These are phyloP conservation scores for Capsicum rhomboideum DNA, from an alignment of 257 asterid species.

Conservation along the genomic window DNA sequence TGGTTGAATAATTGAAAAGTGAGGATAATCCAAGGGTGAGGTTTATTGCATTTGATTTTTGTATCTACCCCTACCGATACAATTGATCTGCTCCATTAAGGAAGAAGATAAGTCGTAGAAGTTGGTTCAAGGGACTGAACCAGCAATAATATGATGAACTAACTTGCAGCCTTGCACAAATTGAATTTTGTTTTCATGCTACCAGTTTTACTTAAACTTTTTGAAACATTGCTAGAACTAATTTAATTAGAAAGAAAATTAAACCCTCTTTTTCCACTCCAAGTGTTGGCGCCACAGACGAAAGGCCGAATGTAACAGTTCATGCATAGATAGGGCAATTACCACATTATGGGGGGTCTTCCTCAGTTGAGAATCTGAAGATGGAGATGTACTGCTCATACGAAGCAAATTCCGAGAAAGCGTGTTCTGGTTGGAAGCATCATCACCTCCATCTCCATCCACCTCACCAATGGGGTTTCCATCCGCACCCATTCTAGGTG, in stretches of 20 bases:
- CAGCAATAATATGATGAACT: neutral
- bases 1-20: neutral
- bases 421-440: slow-evolving; percentile 38
- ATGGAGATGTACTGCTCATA: slow-evolving; percentile 72
- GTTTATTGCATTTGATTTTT: neutral
- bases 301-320: neutral
- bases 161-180: neutral
- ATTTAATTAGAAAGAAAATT: neutral
- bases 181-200: neutral
- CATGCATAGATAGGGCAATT: slow-evolving; percentile 6
- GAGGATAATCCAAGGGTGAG: neutral
- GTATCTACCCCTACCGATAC: neutral
- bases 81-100: neutral
- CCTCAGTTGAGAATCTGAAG: slow-evolving; percentile 68
- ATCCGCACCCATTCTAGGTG: slow-evolving; percentile 72
- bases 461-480: slow-evolving; percentile 46
- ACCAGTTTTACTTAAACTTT: neutral
- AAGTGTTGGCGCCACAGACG: neutral
- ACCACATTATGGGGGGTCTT: slow-evolving; percentile 52
- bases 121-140: neutral
- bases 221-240: neutral
- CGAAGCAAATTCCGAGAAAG: slow-evolving; percentile 52
- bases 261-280: neutral
- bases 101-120: neutral
- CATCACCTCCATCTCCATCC: slow-evolving; percentile 67